A percentile compares a stretch with the other conserved stretches of the same genome.
Evolutionary conservation across 306 rosid genomes (phyloP).

Genomic region (Clitoria ternatea): DNA sequence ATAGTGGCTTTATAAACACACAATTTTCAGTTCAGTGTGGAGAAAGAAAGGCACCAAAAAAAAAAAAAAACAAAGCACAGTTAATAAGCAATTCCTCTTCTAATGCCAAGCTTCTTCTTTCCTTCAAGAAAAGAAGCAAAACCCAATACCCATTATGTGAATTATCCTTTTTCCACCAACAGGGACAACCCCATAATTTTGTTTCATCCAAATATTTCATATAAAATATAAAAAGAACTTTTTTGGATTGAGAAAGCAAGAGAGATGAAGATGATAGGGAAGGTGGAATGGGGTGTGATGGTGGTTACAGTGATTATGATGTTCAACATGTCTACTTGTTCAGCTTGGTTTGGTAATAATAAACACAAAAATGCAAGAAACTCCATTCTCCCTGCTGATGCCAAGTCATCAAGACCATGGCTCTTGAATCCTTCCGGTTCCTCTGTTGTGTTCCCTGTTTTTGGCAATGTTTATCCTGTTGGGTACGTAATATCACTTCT

Average conservation of each 20-base stretch:
- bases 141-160: slow-evolving; percentile 47
- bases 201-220: not conserved
- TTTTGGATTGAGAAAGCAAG: not conserved
- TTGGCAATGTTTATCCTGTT: slow-evolving; percentile 81
- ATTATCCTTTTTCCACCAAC: slow-evolving; percentile 20
- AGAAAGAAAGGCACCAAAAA: slow-evolving; percentile 32
- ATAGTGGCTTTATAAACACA: too few species aligned
- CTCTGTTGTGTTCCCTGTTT: slow-evolving; percentile 61
- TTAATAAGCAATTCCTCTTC: slow-evolving; percentile 31
- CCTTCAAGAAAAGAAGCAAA: slow-evolving; percentile 34
- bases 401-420: slow-evolving; percentile 49
- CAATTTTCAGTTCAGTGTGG: not conserved
- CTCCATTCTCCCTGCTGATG: slow-evolving; percentile 26
- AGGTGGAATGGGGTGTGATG: slow-evolving; percentile 29
- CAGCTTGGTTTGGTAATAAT: slow-evolving; percentile 55
- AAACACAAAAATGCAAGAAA: slow-evolving; percentile 40
- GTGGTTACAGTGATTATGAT: slow-evolving; percentile 32
- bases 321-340: slow-evolving; percentile 35
- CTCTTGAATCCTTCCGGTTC: slow-evolving; percentile 46
- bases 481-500: slow-evolving; percentile 46
- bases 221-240: not conserved
- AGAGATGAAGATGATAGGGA: slow-evolving; percentile 10
- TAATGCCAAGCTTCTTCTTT: slow-evolving; percentile 15
- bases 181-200: not conserved
- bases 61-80: not conserved